Conservation (phyloP, 1,284 basidiomycete genomes). For the Rhodotorula sp. region DNA sequence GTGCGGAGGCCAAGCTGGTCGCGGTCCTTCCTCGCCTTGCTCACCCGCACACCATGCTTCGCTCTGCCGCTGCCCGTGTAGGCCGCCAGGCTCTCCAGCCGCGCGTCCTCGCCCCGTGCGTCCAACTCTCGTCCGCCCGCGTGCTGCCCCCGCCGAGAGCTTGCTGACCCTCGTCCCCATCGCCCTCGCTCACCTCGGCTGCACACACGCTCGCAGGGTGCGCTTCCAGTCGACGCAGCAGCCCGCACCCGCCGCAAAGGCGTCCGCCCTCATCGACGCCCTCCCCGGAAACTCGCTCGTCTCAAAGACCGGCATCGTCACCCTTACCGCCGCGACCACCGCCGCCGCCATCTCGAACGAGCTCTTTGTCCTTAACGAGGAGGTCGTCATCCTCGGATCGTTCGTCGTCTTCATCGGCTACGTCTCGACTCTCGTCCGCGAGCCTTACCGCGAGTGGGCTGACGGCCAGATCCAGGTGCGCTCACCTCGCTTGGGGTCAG, state of each 20-base stretch:
- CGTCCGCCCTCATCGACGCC: slow-evolving; percentile 84
- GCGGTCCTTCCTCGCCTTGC: neutral
- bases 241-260: slow-evolving; percentile 72
- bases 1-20: neutral
- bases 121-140: neutral
- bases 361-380: slow-evolving; percentile 96
- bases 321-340: slow-evolving; percentile 83
- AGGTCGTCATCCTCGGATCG: slow-evolving; percentile 75
- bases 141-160: neutral
- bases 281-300: slow-evolving; percentile 88
- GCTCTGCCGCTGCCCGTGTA: slow-evolving; percentile 23
- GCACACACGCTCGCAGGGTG: slow-evolving; percentile 9
- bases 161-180: slow-evolving; percentile 1
- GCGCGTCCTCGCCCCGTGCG: slow-evolving; percentile 25
- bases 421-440: slow-evolving; percentile 73
- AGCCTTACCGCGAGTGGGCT: slow-evolving; percentile 93
- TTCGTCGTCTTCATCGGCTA: slow-evolving; percentile 77
- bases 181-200: neutral
- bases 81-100: slow-evolving; percentile 30
- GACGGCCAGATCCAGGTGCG: slow-evolving; percentile 69
- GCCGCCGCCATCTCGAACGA: slow-evolving; percentile 96
- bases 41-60: slow-evolving; percentile 8
- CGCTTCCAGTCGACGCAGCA: slow-evolving; percentile 32
- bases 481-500: neutral
- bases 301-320: slow-evolving; percentile 86